Conservation (phyloP, 1,139 yeast species). For the Suhomyces guaymorum region DNA sequence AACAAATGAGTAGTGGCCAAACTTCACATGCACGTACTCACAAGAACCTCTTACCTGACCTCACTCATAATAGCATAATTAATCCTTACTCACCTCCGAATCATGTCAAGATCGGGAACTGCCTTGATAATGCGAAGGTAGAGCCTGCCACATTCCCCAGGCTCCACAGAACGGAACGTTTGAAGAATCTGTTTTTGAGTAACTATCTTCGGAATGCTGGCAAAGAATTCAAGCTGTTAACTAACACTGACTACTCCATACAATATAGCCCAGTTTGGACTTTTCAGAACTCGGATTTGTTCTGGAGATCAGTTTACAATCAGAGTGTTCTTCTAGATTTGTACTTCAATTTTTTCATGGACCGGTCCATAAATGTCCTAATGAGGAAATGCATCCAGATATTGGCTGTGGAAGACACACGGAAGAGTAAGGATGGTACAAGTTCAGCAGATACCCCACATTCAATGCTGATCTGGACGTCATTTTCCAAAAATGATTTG, state of each 20-base stretch:
- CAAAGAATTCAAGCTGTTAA: conserved; percentile 18
- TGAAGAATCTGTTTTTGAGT: conserved; percentile 20
- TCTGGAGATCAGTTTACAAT: conserved; percentile 35
- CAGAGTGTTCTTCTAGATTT: conserved; percentile 28
- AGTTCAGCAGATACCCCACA: conserved; percentile 9
- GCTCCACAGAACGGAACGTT: conserved; percentile 10
- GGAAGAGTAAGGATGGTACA: neutral
- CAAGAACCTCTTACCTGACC: conserved; percentile 2
- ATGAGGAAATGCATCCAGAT: conserved; percentile 29
- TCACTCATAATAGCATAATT: conserved; percentile 10
- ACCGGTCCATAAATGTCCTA: conserved; percentile 38
- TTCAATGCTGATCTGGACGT: conserved; percentile 15
- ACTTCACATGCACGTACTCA: neutral
- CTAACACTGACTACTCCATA: conserved; percentile 18
- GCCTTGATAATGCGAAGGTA: conserved; percentile 18
- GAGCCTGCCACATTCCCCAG: conserved; percentile 13
- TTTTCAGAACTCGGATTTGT: conserved; percentile 17
- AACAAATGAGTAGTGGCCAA: neutral
- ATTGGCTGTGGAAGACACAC: conserved; percentile 15
- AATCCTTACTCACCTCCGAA: conserved; percentile 16
- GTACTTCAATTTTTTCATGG: conserved; percentile 40
- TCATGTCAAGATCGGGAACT: conserved; percentile 9
- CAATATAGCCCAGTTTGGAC: conserved; percentile 33
- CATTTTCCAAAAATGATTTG: conserved; percentile 33
- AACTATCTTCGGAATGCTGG: conserved; percentile 17